Evolutionary conservation across 2,329 filamentous ascomycete genomes (phyloP).

Genomic region (Myriosclerotinia scirpicola): DNA sequence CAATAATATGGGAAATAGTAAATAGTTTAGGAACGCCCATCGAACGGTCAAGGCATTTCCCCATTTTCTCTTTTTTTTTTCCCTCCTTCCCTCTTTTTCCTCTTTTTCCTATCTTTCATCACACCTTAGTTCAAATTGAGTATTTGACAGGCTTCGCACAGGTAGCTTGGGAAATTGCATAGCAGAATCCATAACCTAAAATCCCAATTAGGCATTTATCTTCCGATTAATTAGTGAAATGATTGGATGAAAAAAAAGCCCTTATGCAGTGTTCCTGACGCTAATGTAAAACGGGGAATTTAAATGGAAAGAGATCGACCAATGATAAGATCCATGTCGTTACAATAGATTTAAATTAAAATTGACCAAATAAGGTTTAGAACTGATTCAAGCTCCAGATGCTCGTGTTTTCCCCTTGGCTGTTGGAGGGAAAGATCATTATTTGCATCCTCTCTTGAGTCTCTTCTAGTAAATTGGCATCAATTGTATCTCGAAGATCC

Average conservation of each 20-base stretch:
- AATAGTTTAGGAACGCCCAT: background rate
- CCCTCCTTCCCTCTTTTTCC: background rate
- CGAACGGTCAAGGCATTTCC: constrained; percentile 13
- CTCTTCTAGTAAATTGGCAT: too few species aligned
- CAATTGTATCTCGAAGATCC: too few species aligned
- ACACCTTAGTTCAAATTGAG: constrained; percentile 4
- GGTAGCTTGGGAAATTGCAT: constrained; percentile 19
- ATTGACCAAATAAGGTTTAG: constrained; percentile 16
- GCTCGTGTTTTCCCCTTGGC: constrained; percentile 15
- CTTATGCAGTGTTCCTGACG: constrained; percentile 27
- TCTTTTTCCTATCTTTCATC: background rate
- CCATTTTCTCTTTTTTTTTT: background rate
- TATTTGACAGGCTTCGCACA: constrained; percentile 8
- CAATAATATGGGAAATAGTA: background rate
- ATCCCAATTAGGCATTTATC: constrained; percentile 10
- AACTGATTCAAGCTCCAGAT: background rate
- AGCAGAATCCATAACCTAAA: constrained; percentile 1
- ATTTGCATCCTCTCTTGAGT: too few species aligned
- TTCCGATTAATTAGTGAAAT: background rate
- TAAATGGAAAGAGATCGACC: constrained; percentile 12
- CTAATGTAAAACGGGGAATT: constrained; percentile 26
- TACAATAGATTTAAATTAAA: constrained; percentile 15
- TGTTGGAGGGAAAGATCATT: background rate
- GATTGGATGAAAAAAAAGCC: constrained; percentile 9
- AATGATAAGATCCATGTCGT: constrained; percentile 15